A percentile compares a stretch with the other conserved stretches of the same genome.
phyloP scores from a whole-genome alignment of 2,329 filamentous ascomycete species.

The Ophiognomonia clavigignenti-juglandacearum region DNA sequence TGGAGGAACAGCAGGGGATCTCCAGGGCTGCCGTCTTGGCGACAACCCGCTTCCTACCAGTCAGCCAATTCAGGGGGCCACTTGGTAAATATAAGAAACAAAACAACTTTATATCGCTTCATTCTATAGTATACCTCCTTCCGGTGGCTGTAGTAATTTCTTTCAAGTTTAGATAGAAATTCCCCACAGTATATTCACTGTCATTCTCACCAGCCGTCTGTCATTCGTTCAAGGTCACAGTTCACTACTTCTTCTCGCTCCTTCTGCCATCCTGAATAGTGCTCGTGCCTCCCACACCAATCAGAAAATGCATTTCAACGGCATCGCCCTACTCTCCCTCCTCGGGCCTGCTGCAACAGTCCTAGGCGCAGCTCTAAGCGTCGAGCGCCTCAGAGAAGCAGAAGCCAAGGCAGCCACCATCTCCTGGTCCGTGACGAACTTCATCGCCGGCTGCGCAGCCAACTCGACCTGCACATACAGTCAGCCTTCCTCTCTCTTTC shows the following conservation, averaged over 20 bases:
- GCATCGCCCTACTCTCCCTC: constrained; percentile 2
- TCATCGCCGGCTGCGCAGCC: constrained; percentile 9
- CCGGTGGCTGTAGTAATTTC: background rate
- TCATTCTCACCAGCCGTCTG: too few relatives aligned
- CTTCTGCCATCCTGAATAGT: too few relatives aligned
- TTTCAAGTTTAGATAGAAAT: background rate
- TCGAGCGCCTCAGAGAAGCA: background rate
- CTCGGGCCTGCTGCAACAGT: constrained; percentile 3
- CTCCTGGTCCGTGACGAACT: constrained; percentile 11
- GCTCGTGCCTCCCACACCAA: too few relatives aligned
- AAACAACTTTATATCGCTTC: too few relatives aligned
- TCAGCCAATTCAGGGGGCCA: background rate
- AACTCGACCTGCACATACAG: constrained; percentile 10
- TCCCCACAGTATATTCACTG: background rate
- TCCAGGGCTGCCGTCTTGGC: background rate
- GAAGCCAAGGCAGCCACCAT: constrained; percentile 1
- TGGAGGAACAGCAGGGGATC: background rate
- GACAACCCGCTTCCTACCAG: background rate
- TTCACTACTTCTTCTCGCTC: background rate
- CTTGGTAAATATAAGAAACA: background rate
- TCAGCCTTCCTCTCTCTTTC: background rate
- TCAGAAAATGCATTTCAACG: constrained; percentile 7
- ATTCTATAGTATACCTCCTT: too few relatives aligned
- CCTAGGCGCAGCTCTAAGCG: background rate
- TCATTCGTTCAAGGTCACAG: background rate